Evolutionary conservation across 495 filamentous ascomycete species (phyloP), one percentile per base, ranked within the genome.

Genomic region (Penicillium pancosmium): DNA sequence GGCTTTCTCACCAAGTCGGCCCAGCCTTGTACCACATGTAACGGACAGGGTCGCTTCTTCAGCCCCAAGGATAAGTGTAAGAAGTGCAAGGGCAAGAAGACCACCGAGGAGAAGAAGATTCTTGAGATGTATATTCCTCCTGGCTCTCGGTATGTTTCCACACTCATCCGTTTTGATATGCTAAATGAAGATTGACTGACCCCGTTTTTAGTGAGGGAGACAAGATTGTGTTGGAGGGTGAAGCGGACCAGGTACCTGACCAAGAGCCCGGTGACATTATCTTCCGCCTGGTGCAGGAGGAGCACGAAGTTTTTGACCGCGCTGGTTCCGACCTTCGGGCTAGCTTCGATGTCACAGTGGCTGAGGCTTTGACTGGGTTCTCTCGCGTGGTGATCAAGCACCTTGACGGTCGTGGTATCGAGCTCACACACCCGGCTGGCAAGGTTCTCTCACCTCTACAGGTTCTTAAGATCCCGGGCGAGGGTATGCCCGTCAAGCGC

Each of bases 41-140:
- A 84, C 53, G 92, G 91, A 13, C 84, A 88, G 13, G 94, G 94
- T 13, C 84, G 86, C 56, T 85, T 92, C 64, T 96, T 86, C 80
- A 89, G 89, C 73, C 91, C 94, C 61, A 97, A 97, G 79, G 94
- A 98, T 60, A 89, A 90, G 70, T 98, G 94, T 81, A 95, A 93
- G 81, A 97, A 95, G 80, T 98, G 95, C 84, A 97, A 97, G 77
- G 94, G 94, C 47, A 86, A 88, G 68, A 84, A 89, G 52, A 89
- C 91, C 4, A 79, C 82, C 34, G 86, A 90, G 68, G 87, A 91
- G 70, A 93, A 88, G 73, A 98, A 98, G 78, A 88, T 94, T 12
- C 76, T 98, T 46, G 95, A 98, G 74, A 86, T 98, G 38, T 98
- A 97, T 76, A 96, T 98, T 57, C 92, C 94, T 33, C 88, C 88